Conservation (phyloP, 192 early-diverging fungal genomes). For the Coemansia sp. region DNA sequence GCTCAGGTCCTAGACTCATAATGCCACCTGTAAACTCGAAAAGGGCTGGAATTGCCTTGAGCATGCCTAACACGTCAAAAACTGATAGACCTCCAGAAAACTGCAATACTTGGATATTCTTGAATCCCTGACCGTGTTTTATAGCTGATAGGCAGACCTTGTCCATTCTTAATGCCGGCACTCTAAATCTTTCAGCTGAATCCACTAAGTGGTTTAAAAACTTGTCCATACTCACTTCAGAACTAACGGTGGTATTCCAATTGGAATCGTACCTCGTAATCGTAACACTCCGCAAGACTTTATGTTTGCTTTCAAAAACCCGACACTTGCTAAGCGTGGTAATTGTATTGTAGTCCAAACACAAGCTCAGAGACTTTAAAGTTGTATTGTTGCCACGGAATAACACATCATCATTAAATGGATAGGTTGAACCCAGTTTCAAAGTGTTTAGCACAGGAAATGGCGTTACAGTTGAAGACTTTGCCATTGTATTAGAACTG, state of each 20-base stretch:
- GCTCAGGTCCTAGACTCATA: neutral
- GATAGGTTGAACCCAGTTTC: neutral
- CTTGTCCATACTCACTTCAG: neutral
- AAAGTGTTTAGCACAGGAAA: neutral
- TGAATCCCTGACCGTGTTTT: too few relatives aligned
- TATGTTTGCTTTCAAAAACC: neutral
- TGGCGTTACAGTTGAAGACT: neutral
- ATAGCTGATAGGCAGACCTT: neutral
- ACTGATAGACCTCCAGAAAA: too few relatives aligned
- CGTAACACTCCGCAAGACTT: neutral
- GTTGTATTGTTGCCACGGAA: slow-evolving; percentile 13
- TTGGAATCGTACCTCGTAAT: neutral
- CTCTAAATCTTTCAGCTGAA: neutral
- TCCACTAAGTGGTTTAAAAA: neutral
- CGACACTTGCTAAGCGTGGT: neutral
- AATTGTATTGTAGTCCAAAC: neutral
- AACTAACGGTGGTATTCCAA: neutral
- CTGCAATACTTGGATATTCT: too few relatives aligned
- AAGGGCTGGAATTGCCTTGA: neutral
- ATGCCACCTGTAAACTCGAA: neutral
- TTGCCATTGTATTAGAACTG: neutral
- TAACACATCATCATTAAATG: slow-evolving; percentile 11
- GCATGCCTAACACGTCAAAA: neutral
- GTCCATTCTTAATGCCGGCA: too few relatives aligned
- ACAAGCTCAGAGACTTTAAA: neutral